Evolutionary conservation across 306 rosid genomes (phyloP), one percentile per base, ranked within the genome.

Genomic region (Castanea crenata): DNA sequence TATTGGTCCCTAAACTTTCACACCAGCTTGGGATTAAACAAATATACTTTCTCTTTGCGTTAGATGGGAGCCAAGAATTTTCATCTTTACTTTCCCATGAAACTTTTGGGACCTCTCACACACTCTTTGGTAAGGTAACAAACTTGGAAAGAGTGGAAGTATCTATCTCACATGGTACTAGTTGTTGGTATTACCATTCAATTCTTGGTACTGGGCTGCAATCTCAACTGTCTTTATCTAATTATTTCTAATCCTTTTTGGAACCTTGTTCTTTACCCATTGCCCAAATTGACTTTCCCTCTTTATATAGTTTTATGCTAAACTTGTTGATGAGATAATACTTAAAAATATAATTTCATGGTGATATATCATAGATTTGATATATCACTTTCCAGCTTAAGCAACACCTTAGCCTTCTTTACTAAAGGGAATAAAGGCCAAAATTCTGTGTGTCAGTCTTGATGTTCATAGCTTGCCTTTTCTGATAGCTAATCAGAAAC

Each of bases 51-150:
- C 80, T 93, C 46, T 41, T 41, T 88, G 97, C 95, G 85, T 91
- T 86, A 68, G 79, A 89, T 77, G 84, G 85, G 92, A 86, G 94
- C 55, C 78, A 91, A 86, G 97, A 86, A 93, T 91, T 90, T 84
- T 34, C 83, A 76, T 80, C 79, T 87, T 80, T 72, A 38, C 29
- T 76, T 35, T 77, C 63, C 81, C 49, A 49, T 9, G 75, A 71
- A 81, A 71, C 51, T 16, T 44, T 73, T 59, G 32, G 11, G n/a
- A 27, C 61, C 71, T 29, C 32, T 71, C 79, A 71, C 70, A 76
- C 46, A 71, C 70, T 78, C 46, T 78, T 55, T 74, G 55, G 75
- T 44, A 62, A 74, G 57, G 51, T 78, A 76, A 25, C 31, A 72
- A 29, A 74, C 72, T 25, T 15, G 32, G 51, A 83, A 80, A 82